A percentile compares a stretch with the other conserved stretches of the same genome.
These are phyloP conservation scores for Phialophora macrospora DNA, from an alignment of 2,329 filamentous ascomycete species.

Conservation along the genomic window DNA sequence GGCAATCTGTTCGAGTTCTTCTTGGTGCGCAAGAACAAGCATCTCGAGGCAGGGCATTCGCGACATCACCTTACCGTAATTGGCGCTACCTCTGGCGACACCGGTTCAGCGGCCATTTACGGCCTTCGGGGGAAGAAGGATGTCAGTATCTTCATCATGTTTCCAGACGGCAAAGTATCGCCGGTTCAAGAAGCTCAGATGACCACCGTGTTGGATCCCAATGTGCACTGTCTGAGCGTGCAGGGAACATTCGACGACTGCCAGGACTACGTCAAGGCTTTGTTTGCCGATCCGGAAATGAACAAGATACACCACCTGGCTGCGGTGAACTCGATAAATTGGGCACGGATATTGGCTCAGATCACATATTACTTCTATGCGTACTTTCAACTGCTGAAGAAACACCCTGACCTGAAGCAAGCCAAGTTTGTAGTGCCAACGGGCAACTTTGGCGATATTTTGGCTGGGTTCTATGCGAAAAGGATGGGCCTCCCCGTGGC, in stretches of 20 bases:
- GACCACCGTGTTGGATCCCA: conserved; percentile 88
- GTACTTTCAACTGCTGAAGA: conserved; percentile 78
- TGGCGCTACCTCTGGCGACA: conserved; percentile 83
- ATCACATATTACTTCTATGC: conserved; percentile 97
- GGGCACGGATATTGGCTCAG: conserved; percentile 91
- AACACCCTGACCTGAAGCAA: conserved; percentile 60
- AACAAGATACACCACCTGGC: conserved; percentile 83
- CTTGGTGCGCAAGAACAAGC: conserved; percentile 51
- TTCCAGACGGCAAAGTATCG: conserved; percentile 87
- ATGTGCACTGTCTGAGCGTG: conserved; percentile 90
- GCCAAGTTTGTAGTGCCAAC: conserved; percentile 89
- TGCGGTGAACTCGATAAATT: conserved; percentile 97
- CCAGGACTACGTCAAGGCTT: conserved; percentile 91
- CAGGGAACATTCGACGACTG: conserved; percentile 95
- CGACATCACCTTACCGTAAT: conserved; percentile 84
- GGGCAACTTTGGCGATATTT: conserved; percentile 94
- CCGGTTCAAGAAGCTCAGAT: conserved; percentile 96
- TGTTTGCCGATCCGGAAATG: conserved; percentile 84
- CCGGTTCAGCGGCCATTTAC: conserved; percentile 94
- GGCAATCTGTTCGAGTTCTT: conserved; percentile 78
- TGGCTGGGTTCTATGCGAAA: conserved; percentile 85
- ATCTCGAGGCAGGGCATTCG: conserved; percentile 54
- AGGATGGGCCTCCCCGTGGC: conserved; percentile 82
- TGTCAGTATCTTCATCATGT: conserved; percentile 92
- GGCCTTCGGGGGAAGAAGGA: conserved; percentile 94